Evolutionary conservation across 1,139 yeast genomes (phyloP), one percentile per base, ranked within the genome.

Genomic region (Candida gigantensis): DNA sequence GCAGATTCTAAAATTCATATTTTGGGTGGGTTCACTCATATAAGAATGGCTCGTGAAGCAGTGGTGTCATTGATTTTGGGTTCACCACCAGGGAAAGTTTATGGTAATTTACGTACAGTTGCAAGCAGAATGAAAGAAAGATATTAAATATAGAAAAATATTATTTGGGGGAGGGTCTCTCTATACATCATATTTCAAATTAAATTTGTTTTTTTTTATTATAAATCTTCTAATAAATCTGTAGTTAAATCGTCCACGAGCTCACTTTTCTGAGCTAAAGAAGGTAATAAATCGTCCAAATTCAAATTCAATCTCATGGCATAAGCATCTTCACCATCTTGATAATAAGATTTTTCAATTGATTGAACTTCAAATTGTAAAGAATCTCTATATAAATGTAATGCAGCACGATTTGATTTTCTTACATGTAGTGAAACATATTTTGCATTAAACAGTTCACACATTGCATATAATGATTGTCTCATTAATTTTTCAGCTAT

Each of bases 321-420:
- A 60, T 89, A 92, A n/a, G 98, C 98, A 65, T 94, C 97, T 60
- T 94, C 99, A 18, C 96, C 96, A 60, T 92, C 97, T 41, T 92
- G 97, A 57, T 92, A 92, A 59, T 94, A 92, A 14, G 84, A 76
- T 50, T 80, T 84, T 53, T 90, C 97, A 41, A 92, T 81, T 32
- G 83, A 79, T 39, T 84, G 73, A 31, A 88, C 92, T 52, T 80
- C 90, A 58, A 94, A 92, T 44, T 77, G 70, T 44, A 94, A 72
- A 4, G 96, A 85, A 55, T 88, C 96, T 57, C 85, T 74, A 67
- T 92, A 92, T 46, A 92, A 73, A 63, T 89, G 96, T 53, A 90
- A 72, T 10, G 98, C 98, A 11, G 98, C 98, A 53, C 89, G 68
- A 64, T 92, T 92, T 35, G 95, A 84, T 62, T 87, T 82, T 63